Conservation (phyloP, 805 yeast species). For the Wickerhamiella alocasiicola region DNA sequence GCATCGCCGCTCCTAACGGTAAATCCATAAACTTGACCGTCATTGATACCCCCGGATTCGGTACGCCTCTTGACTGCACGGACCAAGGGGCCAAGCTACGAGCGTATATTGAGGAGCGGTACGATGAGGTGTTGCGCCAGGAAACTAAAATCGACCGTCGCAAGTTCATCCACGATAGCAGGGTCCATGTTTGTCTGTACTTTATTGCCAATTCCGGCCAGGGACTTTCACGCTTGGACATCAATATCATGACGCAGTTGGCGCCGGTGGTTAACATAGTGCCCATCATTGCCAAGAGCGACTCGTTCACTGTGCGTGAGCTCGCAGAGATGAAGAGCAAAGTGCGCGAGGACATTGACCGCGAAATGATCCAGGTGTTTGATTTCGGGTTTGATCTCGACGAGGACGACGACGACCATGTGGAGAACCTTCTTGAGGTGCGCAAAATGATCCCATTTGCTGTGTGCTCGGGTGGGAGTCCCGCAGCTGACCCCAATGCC, state of each 20-base stretch:
- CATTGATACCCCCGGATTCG: slow-evolving; percentile 66
- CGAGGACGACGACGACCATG: slow-evolving; percentile 34
- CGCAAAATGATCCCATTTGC: slow-evolving; percentile 50
- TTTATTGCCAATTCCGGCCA: slow-evolving; percentile 48
- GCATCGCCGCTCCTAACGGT: slow-evolving; percentile 46
- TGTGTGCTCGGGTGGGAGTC: no score
- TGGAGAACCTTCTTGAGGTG: slow-evolving; percentile 30
- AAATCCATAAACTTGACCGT: slow-evolving; percentile 43
- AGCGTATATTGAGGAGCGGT: slow-evolving; percentile 52
- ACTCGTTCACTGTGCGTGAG: slow-evolving; percentile 58
- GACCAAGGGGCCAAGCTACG: slow-evolving; percentile 35
- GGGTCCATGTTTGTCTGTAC: slow-evolving; percentile 72
- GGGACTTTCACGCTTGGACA: slow-evolving; percentile 54
- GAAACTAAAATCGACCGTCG: slow-evolving; percentile 80
- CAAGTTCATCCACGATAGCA: slow-evolving; percentile 61
- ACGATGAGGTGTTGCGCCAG: slow-evolving; percentile 60
- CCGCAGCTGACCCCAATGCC: slow-evolving; percentile 35
- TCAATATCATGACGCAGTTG: slow-evolving; percentile 54
- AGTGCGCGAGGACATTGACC: slow-evolving; percentile 44
- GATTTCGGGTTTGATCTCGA: slow-evolving; percentile 59
- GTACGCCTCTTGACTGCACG: slow-evolving; percentile 57
- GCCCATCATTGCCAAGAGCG: slow-evolving; percentile 74
- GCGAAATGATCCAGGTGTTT: slow-evolving; percentile 47
- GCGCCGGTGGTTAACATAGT: slow-evolving; percentile 67
- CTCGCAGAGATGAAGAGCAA: slow-evolving; percentile 39